Conservation (phyloP, 306 rosid genomes). For the Fagus sylvatica region DNA sequence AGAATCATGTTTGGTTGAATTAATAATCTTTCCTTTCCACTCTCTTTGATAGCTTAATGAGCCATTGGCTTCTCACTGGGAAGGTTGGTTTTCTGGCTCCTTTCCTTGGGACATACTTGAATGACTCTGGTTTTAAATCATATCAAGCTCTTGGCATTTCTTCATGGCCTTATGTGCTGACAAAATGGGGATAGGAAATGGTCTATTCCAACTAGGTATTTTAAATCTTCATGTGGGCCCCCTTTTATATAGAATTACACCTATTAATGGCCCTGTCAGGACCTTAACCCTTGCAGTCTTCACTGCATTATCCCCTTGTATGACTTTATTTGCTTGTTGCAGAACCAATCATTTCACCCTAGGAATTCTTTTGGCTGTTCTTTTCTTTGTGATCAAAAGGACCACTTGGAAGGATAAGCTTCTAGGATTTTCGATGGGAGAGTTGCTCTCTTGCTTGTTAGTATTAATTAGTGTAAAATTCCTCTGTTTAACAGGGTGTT, state of each 20-base stretch:
- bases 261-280: not conserved
- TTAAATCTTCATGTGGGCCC: not conserved
- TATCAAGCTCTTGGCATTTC: not conserved
- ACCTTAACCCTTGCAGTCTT: too few species aligned
- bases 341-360: too few species aligned
- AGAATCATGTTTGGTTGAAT: constrained; percentile 1
- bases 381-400: too few species aligned
- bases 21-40: not conserved
- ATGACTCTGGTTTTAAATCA: not conserved
- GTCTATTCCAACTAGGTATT: not conserved
- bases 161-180: not conserved
- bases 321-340: too few species aligned
- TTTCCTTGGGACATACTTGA: not conserved
- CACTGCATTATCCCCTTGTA: too few species aligned
- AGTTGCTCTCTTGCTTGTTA: too few species aligned
- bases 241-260: not conserved
- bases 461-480: too few species aligned
- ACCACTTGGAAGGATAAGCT: too few species aligned
- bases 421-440: too few species aligned
- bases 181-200: not conserved
- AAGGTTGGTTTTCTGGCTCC: not conserved
- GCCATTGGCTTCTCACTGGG: not conserved
- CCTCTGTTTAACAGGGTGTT: too few species aligned
- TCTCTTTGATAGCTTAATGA: not conserved
- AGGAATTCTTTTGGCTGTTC: too few species aligned